Percentiles rank a stretch among this genome's conserved stretches.
phyloP scores from a whole-genome alignment of 2,329 filamentous ascomycete species.

The Microdochium paspali region DNA sequence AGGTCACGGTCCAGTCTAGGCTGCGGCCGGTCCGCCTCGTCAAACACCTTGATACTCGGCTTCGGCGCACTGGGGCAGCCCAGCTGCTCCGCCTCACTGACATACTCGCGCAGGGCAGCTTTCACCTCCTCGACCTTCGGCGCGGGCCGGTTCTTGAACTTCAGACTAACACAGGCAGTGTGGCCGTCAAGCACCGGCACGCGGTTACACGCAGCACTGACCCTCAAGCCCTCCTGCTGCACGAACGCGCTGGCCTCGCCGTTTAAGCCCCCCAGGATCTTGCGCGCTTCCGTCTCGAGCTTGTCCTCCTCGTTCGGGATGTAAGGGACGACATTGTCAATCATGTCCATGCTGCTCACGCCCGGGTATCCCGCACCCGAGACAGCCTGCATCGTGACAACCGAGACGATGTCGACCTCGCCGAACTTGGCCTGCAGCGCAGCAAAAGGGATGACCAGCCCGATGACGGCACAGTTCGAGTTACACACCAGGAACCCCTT shows the following conservation, averaged over 20 bases:
- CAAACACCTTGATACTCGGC: constrained; percentile 77
- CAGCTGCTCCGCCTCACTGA: constrained; percentile 70
- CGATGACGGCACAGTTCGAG: constrained; percentile 96
- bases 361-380: constrained; percentile 88
- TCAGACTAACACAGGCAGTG: constrained; percentile 84
- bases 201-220: constrained; percentile 85
- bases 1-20: constrained; percentile 83
- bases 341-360: constrained; percentile 86
- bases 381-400: constrained; percentile 92
- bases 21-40: constrained; percentile 84
- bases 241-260: constrained; percentile 62
- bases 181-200: constrained; percentile 95
- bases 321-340: constrained; percentile 93
- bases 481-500: constrained; percentile 96
- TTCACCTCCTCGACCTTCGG: constrained; percentile 71
- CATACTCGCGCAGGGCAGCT: constrained; percentile 70
- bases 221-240: constrained; percentile 63
- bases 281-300: constrained; percentile 86
- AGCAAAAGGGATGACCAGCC: constrained; percentile 88
- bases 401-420: constrained; percentile 62
- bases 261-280: constrained; percentile 78
- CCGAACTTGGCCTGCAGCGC: constrained; percentile 83
- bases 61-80: constrained; percentile 81
- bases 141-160: constrained; percentile 65
- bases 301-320: constrained; percentile 95